Percentiles rank a stretch among this genome's conserved stretches.
These are phyloP conservation scores for Chlamydomonas reinhardtii DNA, from an alignment of 163 green algal genomes.

Conservation along the genomic window DNA sequence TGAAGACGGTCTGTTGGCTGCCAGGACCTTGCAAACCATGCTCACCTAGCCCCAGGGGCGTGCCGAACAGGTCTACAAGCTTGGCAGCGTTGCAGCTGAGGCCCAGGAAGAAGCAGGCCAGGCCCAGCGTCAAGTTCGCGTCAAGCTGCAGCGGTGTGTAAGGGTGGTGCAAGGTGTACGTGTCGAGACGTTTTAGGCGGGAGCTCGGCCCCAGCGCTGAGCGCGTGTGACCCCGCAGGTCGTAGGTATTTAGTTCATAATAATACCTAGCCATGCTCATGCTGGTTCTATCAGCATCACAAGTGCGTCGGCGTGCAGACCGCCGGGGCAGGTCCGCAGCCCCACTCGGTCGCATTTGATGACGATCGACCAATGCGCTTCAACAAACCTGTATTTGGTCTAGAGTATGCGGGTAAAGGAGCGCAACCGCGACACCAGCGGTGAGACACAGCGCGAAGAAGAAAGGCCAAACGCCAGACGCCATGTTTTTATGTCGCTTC, in stretches of 20 bases:
- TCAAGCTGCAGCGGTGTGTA: background rate
- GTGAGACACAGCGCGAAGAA: background rate
- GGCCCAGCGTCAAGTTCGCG: background rate
- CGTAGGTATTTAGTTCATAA: no score
- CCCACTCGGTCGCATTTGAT: no score
- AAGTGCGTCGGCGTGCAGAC: no score
- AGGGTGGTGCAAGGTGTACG: no score
- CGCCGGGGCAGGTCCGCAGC: no score
- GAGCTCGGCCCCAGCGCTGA: background rate
- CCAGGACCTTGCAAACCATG: background rate
- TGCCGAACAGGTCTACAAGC: background rate
- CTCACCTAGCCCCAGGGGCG: background rate
- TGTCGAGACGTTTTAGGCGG: background rate
- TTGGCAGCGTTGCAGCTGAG: background rate
- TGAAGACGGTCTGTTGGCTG: no score
- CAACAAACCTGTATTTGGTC: background rate
- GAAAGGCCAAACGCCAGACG: background rate
- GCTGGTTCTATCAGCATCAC: no score
- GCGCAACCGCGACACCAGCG: background rate
- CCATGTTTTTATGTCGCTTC: no score
- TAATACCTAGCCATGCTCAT: no score
- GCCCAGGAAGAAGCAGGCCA: background rate
- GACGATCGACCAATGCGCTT: no score
- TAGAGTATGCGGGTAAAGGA: background rate
- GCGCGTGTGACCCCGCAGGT: no score